Conservation (phyloP, 495 filamentous ascomycete species). For the Hapsidospora chrysogenum region DNA sequence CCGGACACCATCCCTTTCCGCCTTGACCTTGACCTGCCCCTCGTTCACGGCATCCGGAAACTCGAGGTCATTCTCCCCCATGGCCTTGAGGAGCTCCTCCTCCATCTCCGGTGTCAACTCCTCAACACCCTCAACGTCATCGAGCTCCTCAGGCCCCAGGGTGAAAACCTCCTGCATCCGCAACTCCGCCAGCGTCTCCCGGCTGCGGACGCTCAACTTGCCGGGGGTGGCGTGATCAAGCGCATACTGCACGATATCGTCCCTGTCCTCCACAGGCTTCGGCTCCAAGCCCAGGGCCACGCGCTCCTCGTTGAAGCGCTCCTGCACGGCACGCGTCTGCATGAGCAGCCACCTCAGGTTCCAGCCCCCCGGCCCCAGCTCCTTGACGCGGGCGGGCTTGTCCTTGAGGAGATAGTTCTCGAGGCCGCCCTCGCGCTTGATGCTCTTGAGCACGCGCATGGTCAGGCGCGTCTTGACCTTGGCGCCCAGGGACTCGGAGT, state of each 20-base stretch:
- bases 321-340: conserved; percentile 47
- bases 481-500: conserved; percentile 43
- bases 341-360: conserved; percentile 69
- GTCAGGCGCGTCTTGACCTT: conserved; percentile 61
- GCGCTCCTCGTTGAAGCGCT: conserved; percentile 40
- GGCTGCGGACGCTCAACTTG: conserved; percentile 7
- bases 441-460: conserved; percentile 61
- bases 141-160: conserved; percentile 17
- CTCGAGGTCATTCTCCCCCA: background rate
- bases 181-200: conserved; percentile 18
- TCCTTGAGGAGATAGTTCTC: conserved; percentile 77
- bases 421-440: conserved; percentile 73
- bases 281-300: conserved; percentile 18
- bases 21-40: background rate
- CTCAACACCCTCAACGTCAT: conserved; percentile 7
- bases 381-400: conserved; percentile 56
- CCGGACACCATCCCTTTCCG: background rate
- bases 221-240: conserved; percentile 7
- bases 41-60: background rate
- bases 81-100: conserved; percentile 4
- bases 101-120: conserved; percentile 8
- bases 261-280: conserved; percentile 1
- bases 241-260: background rate
- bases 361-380: conserved; percentile 81
- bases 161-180: conserved; percentile 20